Conservation (phyloP, 768 basidiomycete genomes). For the Russula vinacea region DNA sequence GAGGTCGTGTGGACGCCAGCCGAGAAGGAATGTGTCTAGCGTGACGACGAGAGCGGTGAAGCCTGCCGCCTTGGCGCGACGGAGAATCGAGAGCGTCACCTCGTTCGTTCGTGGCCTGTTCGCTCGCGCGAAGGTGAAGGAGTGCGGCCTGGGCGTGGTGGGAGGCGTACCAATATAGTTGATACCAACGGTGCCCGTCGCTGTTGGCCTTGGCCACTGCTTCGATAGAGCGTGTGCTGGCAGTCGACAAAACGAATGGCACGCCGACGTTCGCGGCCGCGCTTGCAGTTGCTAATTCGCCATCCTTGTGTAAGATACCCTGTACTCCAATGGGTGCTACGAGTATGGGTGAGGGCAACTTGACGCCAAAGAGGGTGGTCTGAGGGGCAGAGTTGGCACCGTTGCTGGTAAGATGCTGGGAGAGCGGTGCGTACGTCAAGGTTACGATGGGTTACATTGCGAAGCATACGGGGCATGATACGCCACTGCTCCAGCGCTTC, state of each 20-base stretch:
- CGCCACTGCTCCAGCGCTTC: conserved; percentile 61
- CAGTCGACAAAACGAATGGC: conserved; percentile 74
- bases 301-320: conserved; percentile 65
- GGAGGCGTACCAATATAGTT: conserved; percentile 65
- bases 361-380: conserved; percentile 71
- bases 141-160: not conserved
- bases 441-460: conserved; percentile 53
- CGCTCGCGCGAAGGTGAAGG: not conserved
- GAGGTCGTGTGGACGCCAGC: conserved; percentile 45
- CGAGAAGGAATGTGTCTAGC: conserved; percentile 67
- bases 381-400: conserved; percentile 32
- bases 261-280: conserved; percentile 61
- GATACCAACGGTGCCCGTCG: conserved; percentile 69
- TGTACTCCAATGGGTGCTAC: conserved; percentile 72
- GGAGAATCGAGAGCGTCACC: conserved; percentile 60
- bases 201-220: conserved; percentile 71
- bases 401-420: not conserved
- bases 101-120: conserved; percentile 60
- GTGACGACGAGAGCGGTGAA: conserved; percentile 76
- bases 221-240: conserved; percentile 68
- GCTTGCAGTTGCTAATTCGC: conserved; percentile 64
- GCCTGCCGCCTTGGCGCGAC: conserved; percentile 60
- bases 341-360: conserved; percentile 57
- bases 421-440: conserved; percentile 49
- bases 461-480: conserved; percentile 77